Conservation (phyloP, 306 rosid species). For the Nissolia schottii region DNA sequence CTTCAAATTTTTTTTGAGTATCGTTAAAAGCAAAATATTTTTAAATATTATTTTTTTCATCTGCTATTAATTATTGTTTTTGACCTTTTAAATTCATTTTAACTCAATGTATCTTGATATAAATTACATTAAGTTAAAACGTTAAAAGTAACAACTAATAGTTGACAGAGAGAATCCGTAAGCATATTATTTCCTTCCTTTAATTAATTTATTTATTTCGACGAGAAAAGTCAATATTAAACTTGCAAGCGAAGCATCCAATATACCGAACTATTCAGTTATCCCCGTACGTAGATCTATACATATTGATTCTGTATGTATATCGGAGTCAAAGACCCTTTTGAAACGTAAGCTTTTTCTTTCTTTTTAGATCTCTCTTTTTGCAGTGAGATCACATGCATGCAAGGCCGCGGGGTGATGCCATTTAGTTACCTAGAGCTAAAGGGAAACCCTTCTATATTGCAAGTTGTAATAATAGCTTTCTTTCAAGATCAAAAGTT, state of each 20-base stretch:
- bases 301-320: too few species aligned
- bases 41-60: too few species aligned
- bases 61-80: too few species aligned
- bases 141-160: too few species aligned
- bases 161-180: too few species aligned
- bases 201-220: neutral
- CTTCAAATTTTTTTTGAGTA: too few species aligned
- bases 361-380: neutral
- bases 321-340: constrained; percentile 1
- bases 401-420: constrained; percentile 21
- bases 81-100: too few species aligned
- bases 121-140: too few species aligned
- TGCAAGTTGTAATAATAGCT: constrained; percentile 1
- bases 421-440: constrained; percentile 14
- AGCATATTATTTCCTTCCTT: neutral
- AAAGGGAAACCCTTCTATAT: neutral
- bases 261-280: neutral
- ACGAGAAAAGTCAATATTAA: neutral
- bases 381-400: constrained; percentile 31
- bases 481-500: constrained; percentile 8
- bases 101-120: too few species aligned
- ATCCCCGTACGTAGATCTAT: neutral
- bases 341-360: constrained; percentile 5
- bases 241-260: constrained; percentile 14
- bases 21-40: too few species aligned